phyloP scores from a whole-genome alignment of 2,329 filamentous ascomycete species.

The Epichloe bromicola region DNA sequence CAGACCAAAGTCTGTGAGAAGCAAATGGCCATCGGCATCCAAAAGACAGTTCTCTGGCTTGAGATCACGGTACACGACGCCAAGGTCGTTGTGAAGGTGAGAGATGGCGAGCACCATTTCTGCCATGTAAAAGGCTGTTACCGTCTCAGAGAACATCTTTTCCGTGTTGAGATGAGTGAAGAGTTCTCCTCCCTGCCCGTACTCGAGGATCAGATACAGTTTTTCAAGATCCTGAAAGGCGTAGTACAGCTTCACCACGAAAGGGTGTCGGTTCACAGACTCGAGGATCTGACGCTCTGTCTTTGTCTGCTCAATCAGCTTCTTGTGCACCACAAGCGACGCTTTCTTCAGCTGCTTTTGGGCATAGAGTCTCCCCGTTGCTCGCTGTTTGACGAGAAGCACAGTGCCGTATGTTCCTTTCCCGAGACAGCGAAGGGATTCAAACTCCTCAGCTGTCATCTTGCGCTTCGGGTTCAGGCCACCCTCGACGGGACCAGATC shows the following conservation, averaged over 20 bases:
- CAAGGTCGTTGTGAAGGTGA: conserved; percentile 81
- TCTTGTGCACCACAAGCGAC: conserved; percentile 87
- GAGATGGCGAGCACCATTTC: conserved; percentile 92
- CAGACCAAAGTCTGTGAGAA: conserved; percentile 92
- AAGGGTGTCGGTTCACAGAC: conserved; percentile 90
- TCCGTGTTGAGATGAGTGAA: conserved; percentile 92
- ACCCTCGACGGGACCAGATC: conserved; percentile 34
- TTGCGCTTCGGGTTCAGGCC: conserved; percentile 52
- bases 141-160: conserved; percentile 85
- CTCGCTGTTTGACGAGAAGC: conserved; percentile 76
- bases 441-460: conserved; percentile 86
- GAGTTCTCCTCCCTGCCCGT: conserved; percentile 90
- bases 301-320: conserved; percentile 91
- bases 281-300: conserved; percentile 92
- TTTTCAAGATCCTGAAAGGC: conserved; percentile 98
- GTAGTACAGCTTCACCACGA: conserved; percentile 96
- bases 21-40: conserved; percentile 78
- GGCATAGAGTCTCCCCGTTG: conserved; percentile 80
- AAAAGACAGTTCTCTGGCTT: conserved; percentile 97
- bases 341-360: conserved; percentile 99
- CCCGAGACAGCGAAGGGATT: conserved; percentile 79
- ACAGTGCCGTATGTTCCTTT: conserved; percentile 96
- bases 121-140: conserved; percentile 94
- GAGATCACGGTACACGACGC: conserved; percentile 90
- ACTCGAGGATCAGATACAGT: conserved; percentile 93